Evolutionary conservation across 441 rosid species (phyloP).

Genomic region (Adansonia rubrostipa): DNA sequence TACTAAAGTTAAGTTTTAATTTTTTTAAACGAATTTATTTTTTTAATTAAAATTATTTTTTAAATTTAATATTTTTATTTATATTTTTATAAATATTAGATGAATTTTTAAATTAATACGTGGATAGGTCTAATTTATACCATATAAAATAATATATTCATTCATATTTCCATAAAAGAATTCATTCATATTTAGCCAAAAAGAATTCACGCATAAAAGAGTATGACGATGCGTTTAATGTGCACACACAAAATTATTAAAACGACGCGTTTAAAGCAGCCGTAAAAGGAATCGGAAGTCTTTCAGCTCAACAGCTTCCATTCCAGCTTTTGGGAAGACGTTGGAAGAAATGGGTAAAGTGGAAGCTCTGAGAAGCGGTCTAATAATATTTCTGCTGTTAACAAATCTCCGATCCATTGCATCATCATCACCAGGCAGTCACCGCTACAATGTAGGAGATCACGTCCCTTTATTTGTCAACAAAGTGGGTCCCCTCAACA

Average conservation of each 20-base stretch:
- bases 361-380: constrained; percentile 14
- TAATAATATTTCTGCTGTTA: constrained; percentile 11
- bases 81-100: no score
- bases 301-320: neutral
- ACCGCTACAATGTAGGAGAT: constrained; percentile 64
- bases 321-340: neutral
- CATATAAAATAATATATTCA: neutral
- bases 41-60: no score
- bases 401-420: constrained; percentile 26
- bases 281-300: neutral
- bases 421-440: constrained; percentile 44
- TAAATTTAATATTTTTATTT: no score
- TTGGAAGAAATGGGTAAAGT: constrained; percentile 12
- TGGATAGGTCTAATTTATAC: no score
- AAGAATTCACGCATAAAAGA: neutral
- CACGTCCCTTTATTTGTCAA: constrained; percentile 63
- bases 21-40: no score
- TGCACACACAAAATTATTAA: neutral
- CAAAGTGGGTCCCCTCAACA: constrained; percentile 66
- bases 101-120: no score
- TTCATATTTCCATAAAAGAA: neutral
- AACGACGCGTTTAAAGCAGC: constrained; percentile 1
- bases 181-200: neutral
- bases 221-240: neutral
- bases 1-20: no score